Evolutionary conservation across 192 early-diverging fungal species (phyloP), one percentile per base, ranked within the genome.

Genomic region (Chytriomyces confervae): DNA sequence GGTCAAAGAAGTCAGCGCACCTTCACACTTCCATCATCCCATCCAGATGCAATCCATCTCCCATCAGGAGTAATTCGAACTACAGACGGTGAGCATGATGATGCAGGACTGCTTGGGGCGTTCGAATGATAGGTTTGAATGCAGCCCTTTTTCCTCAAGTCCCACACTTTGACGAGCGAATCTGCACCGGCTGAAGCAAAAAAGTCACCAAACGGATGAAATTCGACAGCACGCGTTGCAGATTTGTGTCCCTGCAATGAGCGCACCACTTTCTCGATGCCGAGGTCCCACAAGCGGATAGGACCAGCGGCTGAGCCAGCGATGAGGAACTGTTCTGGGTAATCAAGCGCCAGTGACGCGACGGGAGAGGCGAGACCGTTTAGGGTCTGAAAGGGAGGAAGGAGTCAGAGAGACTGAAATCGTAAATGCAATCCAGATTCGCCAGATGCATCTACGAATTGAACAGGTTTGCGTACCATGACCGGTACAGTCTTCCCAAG

Each of bases 141-240:
- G 70, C 86, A 91, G 1, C 86, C 87, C 75, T 87, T 91, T 43
- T 89, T 76, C 60, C 86, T 62, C 11, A 91, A 84, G 70, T 91
- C 90, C 90, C 90, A 91, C 4, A 91, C 83, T 72, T 91, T 91
- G 8, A 89, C 80, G 0, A 85, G 71, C 23, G 65, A 62, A 66
- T 91, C 90, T 9, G 57, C 46, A 2, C 89, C 91, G 18, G 87
- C 89, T 4, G 87, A 89, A 2, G 89, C 89, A 76, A 91, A 91
- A 69, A 91, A 91, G 44, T 91, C 90, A 24, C 90, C 90, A 79
- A 89, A 91, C 0, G 90, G 90, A 79, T 91, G 90, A 80, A 88
- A 91, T 72, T 91, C 87, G 61, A 91, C 81, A 62, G 76, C 71
- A 20, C 53, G 53, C 27, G 72, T 78, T n/a, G 43, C 62, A 7